Evolutionary conservation across 78 protist genomes (phyloP).

Genomic region (Dictyostelium citrinum): DNA sequence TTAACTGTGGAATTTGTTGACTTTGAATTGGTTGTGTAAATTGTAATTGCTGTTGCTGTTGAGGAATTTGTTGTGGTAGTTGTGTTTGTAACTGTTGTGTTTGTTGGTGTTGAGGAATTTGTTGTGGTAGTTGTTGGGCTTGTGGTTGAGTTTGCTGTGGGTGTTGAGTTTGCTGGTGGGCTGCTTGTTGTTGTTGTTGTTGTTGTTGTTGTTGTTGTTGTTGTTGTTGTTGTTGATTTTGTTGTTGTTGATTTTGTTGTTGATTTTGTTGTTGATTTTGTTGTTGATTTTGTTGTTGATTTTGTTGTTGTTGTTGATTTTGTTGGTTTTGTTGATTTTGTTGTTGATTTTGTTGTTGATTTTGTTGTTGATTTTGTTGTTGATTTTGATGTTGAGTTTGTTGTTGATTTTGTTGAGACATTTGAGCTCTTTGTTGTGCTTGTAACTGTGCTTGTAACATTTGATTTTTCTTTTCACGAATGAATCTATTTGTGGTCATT

Average conservation of each 20-base stretch:
- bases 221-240: neutral
- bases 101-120: neutral
- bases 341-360: slow-evolving; percentile 2
- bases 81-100: neutral
- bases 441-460: neutral
- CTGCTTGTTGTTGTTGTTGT: neutral
- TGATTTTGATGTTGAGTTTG: neutral
- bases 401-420: neutral
- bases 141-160: neutral
- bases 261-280: neutral
- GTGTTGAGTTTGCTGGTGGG: neutral
- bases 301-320: neutral
- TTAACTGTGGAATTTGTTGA: neutral
- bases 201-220: neutral
- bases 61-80: neutral
- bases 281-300: neutral
- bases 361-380: slow-evolving; percentile 2
- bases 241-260: neutral
- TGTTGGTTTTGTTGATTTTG: neutral
- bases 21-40: neutral
- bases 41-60: neutral
- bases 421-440: neutral
- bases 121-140: neutral
- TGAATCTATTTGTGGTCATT: neutral
- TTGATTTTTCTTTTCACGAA: slow-evolving; percentile 43